A percentile compares a stretch with the other conserved stretches of the same genome.
Conservation (phyloP, 2,329 filamentous ascomycete genomes). For the Nemania bipapillata region DNA sequence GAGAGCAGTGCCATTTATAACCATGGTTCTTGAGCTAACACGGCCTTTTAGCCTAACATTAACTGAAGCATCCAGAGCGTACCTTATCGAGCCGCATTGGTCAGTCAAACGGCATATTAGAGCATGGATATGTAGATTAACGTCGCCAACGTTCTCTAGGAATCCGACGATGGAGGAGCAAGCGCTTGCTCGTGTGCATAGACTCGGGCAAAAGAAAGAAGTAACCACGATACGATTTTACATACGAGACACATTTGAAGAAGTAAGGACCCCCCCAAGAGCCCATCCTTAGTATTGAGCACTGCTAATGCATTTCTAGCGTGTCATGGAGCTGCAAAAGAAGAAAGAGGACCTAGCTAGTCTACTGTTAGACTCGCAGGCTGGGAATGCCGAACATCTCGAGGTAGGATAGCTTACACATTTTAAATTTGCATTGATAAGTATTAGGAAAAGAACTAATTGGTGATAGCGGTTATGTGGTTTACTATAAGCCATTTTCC, state of each 20-base stretch:
- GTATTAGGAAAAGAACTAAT: neutral
- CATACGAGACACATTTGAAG: constrained; percentile 55
- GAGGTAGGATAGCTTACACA: constrained; percentile 6
- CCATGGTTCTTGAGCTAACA: constrained; percentile 2
- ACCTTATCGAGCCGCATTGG: constrained; percentile 64
- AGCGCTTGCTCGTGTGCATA: constrained; percentile 55
- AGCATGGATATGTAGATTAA: neutral
- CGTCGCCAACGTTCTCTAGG: constrained; percentile 40
- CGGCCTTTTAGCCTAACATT: constrained; percentile 55
- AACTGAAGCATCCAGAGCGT: constrained; percentile 59
- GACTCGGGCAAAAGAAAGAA: constrained; percentile 52
- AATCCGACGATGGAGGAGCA: constrained; percentile 59
- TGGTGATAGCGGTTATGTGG: constrained; percentile 14
- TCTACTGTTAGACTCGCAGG: constrained; percentile 12
- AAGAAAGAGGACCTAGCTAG: constrained; percentile 26
- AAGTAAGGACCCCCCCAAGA: constrained; percentile 39
- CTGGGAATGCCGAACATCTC: constrained; percentile 19
- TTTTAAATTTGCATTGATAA: neutral
- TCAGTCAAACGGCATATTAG: constrained; percentile 34
- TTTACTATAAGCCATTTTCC: neutral
- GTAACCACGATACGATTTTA: constrained; percentile 55
- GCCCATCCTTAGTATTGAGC: neutral
- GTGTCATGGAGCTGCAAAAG: constrained; percentile 28
- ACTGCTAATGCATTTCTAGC: constrained; percentile 7
- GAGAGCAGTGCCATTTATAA: neutral